These are phyloP conservation scores for Mrakia hoshinonis DNA, from an alignment of 768 basidiomycete genomes.

Conservation along the genomic window DNA sequence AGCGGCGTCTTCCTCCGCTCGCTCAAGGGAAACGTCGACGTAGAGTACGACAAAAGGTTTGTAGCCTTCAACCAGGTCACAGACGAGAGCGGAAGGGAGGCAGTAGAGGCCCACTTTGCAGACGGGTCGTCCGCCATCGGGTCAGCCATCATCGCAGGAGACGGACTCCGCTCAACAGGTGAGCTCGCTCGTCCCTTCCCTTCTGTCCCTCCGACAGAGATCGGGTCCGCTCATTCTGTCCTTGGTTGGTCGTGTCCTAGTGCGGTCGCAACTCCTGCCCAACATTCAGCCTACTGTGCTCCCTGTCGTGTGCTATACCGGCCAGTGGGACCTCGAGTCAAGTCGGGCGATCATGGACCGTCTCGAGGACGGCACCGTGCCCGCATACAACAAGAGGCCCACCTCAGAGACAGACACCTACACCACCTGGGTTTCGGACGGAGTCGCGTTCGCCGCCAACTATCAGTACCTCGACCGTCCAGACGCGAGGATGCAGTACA, in stretches of 20 bases:
- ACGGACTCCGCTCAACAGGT: constrained; percentile 22
- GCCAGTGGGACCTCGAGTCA: neutral
- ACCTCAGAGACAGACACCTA: constrained; percentile 6
- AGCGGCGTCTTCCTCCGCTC: neutral
- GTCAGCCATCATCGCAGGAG: constrained; percentile 22
- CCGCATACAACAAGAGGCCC: neutral
- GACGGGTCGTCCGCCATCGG: constrained; percentile 13
- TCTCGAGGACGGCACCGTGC: neutral
- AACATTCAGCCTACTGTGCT: constrained; percentile 1
- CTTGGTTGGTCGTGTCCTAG: neutral
- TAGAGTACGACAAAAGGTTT: constrained; percentile 19
- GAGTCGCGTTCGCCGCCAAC: neutral
- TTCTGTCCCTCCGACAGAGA: neutral
- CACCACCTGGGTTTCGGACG: neutral
- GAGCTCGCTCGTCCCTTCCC: neutral
- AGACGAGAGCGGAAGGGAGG: constrained; percentile 14
- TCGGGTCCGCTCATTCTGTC: neutral
- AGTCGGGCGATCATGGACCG: neutral
- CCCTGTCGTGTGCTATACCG: constrained; percentile 25
- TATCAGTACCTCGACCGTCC: neutral
- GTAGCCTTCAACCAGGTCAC: constrained; percentile 9
- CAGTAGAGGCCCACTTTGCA: constrained; percentile 15
- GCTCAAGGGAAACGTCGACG: neutral
- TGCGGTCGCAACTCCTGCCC: constrained; percentile 20
- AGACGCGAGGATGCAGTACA: constrained; percentile 6